Percentiles rank a stretch among this genome's conserved stretches.
phyloP scores from a whole-genome alignment of 306 rosid species.

The Lagenaria siceraria region DNA sequence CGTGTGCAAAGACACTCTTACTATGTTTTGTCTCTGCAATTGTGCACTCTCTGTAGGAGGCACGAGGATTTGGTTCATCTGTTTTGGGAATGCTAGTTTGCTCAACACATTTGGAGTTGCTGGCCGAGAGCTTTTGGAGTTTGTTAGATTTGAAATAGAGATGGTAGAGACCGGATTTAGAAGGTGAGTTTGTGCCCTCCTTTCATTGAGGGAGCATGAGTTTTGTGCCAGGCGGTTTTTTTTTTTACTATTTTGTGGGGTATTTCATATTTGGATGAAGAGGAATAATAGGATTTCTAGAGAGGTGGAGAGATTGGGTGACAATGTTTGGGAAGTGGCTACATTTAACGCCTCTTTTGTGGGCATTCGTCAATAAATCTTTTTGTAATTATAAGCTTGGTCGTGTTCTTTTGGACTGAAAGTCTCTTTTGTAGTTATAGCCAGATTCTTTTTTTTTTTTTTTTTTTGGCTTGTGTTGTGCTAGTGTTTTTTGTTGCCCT shows the following conservation, averaged over 20 bases:
- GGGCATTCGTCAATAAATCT: background rate
- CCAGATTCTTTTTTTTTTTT: too few relatives aligned
- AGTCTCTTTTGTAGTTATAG: background rate
- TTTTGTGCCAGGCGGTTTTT: too few relatives aligned
- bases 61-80: background rate
- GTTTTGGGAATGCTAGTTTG: background rate
- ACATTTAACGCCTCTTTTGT: background rate
- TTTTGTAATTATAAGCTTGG: background rate
- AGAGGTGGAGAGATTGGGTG: background rate
- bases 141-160: background rate
- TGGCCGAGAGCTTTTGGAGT: background rate
- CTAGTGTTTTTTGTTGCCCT: background rate
- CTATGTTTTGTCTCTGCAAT: background rate
- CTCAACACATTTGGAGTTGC: background rate
- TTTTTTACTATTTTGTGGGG: too few relatives aligned
- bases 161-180: background rate
- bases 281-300: background rate
- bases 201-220: too few relatives aligned
- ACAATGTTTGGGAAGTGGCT: background rate
- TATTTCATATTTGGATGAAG: too few relatives aligned
- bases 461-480: too few relatives aligned
- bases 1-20: background rate
- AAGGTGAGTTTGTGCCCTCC: background rate
- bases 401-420: background rate
- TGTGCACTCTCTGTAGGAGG: background rate